Base-by-base conservation (phyloP, 441 rosid species). In the Gossypium schwendimanii region DNA sequence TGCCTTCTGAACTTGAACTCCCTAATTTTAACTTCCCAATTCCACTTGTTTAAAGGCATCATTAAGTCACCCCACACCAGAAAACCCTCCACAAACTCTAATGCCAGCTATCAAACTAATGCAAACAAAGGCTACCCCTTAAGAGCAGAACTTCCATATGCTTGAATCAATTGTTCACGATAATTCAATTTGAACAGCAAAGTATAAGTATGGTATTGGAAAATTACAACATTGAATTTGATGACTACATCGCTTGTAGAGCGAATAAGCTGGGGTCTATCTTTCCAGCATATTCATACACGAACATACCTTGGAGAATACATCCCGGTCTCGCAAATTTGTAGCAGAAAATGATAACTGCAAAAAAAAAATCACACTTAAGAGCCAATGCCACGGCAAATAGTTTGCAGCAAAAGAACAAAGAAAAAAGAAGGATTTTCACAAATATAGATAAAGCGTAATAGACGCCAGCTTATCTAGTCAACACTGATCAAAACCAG, bases 281-380 rank as follows among this genome's bases (percentile, higher is more conserved):
- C 47, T 59, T 71, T 23, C 57, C 67, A 59, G 61, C 17, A 70
- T 14, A 70, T 11, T 58, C 57, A 44, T 62, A 10, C 7, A 62
- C 18, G 26, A 8, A 76, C 88, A 15, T 73, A 94, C 98, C 98
- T 91, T 94, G 53, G 98, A 91, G 71, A 89, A 84, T 44, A 88
- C 83, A 82, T 94, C 97, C 23, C 95, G 80, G 75, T 94, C 91
- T n/a, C 91, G 90, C 83, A 94, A 83, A 79, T 86, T 83, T 39
- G 88, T 76, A 53, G 98, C 98, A 72, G 97, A 94, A 78, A 90
- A 94, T 1, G 97, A 91, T 77, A 91, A 79, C 97, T 91, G 89
- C 88, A 17, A 60, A 50, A 3, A 84, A 3, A 72, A 23, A 60
- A 41, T 33, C 23, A 67, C 18, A 73, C 0, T 20, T 12, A 68